Conservation (phyloP, 495 filamentous ascomycete genomes). For the Neurospora cerealis region DNA sequence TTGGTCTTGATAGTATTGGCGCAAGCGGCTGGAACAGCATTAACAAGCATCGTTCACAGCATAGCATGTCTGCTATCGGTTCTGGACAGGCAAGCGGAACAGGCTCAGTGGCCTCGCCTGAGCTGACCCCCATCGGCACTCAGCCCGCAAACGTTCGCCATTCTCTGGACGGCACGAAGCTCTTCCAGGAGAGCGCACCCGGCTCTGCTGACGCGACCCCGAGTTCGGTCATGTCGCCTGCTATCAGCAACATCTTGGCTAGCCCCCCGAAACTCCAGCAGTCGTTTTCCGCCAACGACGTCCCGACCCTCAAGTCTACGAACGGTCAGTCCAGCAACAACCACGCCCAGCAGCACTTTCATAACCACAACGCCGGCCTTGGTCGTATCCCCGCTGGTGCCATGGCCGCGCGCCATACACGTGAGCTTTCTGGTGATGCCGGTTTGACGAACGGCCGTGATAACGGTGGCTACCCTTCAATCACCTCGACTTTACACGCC, state of each 20-base stretch:
- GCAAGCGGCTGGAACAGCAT: constrained; percentile 53
- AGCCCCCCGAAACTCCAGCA: constrained; percentile 64
- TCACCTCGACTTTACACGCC: constrained; percentile 65
- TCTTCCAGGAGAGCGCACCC: constrained; percentile 19
- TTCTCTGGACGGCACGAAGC: constrained; percentile 37
- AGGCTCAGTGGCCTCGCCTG: constrained; percentile 23
- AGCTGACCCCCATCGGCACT: constrained; percentile 30
- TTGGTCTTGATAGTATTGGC: constrained; percentile 45
- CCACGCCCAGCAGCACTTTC: constrained; percentile 66
- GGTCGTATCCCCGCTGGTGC: constrained; percentile 63
- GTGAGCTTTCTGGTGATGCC: constrained; percentile 49
- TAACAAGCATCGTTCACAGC: constrained; percentile 70
- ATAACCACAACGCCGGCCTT: constrained; percentile 72
- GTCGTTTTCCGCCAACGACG: constrained; percentile 83
- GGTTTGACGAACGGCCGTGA: constrained; percentile 34
- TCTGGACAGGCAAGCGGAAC: constrained; percentile 24
- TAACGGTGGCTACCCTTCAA: constrained; percentile 38
- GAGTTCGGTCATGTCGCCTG: constrained; percentile 26
- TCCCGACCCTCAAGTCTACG: constrained; percentile 67
- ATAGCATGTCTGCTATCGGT: constrained; percentile 64
- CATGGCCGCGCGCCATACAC: constrained; percentile 53
- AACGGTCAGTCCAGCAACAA: constrained; percentile 42
- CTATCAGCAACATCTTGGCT: constrained; percentile 32
- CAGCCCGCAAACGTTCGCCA: constrained; percentile 42
- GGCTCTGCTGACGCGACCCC: constrained; percentile 10